Evolutionary conservation across 495 filamentous ascomycete species (phyloP), one percentile per base, ranked within the genome.

Genomic region (Xylaria telfairii): DNA sequence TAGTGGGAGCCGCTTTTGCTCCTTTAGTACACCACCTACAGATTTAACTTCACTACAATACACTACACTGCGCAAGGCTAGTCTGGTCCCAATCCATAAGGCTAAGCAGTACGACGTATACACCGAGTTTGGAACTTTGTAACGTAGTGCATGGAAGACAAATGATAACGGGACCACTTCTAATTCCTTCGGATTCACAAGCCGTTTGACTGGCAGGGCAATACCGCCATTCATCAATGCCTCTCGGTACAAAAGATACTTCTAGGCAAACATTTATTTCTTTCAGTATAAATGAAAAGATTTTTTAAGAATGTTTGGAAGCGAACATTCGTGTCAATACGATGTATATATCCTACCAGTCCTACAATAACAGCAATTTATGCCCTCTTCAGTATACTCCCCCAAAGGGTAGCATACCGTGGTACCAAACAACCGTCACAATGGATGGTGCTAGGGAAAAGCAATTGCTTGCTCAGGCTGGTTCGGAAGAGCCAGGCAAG

Each of bases 1-100:
- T 66, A 53, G 63, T 41, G 46, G 47, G 47, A 66, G 64, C 42
- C 47, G 64, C 47, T 66, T 66, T 28, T 30, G 42, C 47, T 66
- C 64, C 62, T 51, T 49, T 65, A 8, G 44, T 30, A 44, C 44
- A 30, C 44, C 4, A 34, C 26, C 12, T 62, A 62, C 59, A 26
- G 13, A 57, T 12, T 34, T 34, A 17, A 3, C 3, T 15, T 21
- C 39, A 32, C 59, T 44, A 21, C 39, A 32, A 37, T 44, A 21
- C n/a, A 12, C 37, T 47, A 51, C 37, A 63, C 59, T 61, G 26
- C 61, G 26, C 4, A 66, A 66, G 64, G 64, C 64, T 66, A 66
- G 64, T 54, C 46, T 66, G n/a, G 46, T 53, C 21, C 46, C 32
- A 39, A 66, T 53, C 32, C 32, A 54, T 66, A 28, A 54, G 12